Percentiles rank a stretch among this genome's conserved stretches.
Evolutionary conservation across 768 basidiomycete genomes (phyloP).

Genomic region (Lactifluus volemus): DNA sequence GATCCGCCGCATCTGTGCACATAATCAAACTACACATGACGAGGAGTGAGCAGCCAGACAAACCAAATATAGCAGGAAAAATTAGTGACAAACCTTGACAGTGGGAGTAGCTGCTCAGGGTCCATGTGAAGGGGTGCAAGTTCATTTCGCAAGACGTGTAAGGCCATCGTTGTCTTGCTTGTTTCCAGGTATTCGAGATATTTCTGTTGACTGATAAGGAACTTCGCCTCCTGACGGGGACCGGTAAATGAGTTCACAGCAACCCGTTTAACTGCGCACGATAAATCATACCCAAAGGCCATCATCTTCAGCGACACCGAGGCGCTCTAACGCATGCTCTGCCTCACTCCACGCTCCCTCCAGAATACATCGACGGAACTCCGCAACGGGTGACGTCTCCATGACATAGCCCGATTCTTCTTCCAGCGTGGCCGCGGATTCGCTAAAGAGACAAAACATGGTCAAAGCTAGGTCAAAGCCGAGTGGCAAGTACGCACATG

Average conservation of each 20-base stretch:
- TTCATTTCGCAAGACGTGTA: slow-evolving; percentile 81
- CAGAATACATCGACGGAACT: slow-evolving; percentile 73
- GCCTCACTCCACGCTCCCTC: slow-evolving; percentile 77
- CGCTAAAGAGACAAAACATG: slow-evolving; percentile 39
- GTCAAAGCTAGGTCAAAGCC: slow-evolving; percentile 1
- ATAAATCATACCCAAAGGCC: slow-evolving; percentile 50
- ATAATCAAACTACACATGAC: slow-evolving; percentile 48
- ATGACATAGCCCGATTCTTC: slow-evolving; percentile 88
- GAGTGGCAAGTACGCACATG: slow-evolving; percentile 28
- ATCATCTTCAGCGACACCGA: slow-evolving; percentile 64
- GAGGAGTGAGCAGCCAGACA: not conserved
- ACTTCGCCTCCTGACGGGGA: slow-evolving; percentile 59
- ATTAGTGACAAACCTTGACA: slow-evolving; percentile 63
- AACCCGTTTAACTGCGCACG: not conserved
- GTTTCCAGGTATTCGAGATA: slow-evolving; percentile 89
- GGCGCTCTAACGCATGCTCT: slow-evolving; percentile 52
- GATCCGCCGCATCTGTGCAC: slow-evolving; percentile 79
- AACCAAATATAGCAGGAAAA: not conserved
- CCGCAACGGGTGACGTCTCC: slow-evolving; percentile 67
- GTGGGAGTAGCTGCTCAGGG: slow-evolving; percentile 70
- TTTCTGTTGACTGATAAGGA: slow-evolving; percentile 90
- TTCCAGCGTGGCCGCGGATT: slow-evolving; percentile 82
- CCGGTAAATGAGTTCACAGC: not conserved
- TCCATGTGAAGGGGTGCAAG: slow-evolving; percentile 76
- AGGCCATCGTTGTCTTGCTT: slow-evolving; percentile 67